A percentile compares a stretch with the other conserved stretches of the same genome.
Evolutionary conservation across 257 asterid genomes (phyloP).

Genomic region (Solanum bukasovii): DNA sequence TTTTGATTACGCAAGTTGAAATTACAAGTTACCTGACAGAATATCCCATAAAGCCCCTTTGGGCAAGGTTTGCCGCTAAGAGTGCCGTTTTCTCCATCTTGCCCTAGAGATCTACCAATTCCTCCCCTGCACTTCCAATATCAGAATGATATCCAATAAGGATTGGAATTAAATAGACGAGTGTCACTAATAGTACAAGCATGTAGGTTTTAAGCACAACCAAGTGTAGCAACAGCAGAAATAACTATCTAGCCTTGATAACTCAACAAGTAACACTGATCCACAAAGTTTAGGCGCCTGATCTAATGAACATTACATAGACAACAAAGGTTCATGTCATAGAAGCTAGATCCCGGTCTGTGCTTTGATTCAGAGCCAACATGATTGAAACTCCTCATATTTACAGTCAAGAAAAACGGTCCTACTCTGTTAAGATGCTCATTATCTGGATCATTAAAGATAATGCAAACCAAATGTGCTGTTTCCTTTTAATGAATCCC

Average conservation of each 20-base stretch:
- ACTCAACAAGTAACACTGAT: not conserved
- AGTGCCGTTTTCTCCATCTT: conserved; percentile 67
- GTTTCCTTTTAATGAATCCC: not conserved
- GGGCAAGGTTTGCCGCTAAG: conserved; percentile 84
- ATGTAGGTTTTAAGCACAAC: not conserved
- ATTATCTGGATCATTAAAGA: not conserved
- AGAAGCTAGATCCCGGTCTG: not conserved
- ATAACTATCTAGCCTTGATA: not conserved
- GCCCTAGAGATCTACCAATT: conserved; percentile 61
- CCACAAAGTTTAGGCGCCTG: not conserved
- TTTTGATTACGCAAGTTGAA: not conserved
- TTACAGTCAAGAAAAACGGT: not conserved
- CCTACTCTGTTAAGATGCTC: not conserved
- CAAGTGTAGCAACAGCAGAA: not conserved
- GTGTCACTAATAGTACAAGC: not conserved
- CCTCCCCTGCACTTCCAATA: conserved; percentile 63
- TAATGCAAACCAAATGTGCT: not conserved
- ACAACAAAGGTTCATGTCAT: not conserved
- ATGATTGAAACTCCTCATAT: not conserved
- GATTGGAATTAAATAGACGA: not conserved
- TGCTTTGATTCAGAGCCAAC: not conserved
- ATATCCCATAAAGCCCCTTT: conserved; percentile 73
- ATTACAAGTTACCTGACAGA: conserved; percentile 51
- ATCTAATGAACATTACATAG: not conserved
- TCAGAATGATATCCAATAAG: conserved; percentile 5